These are phyloP conservation scores for Fonsecaea erecta DNA, from an alignment of 2,329 filamentous ascomycete species.

Conservation along the genomic window DNA sequence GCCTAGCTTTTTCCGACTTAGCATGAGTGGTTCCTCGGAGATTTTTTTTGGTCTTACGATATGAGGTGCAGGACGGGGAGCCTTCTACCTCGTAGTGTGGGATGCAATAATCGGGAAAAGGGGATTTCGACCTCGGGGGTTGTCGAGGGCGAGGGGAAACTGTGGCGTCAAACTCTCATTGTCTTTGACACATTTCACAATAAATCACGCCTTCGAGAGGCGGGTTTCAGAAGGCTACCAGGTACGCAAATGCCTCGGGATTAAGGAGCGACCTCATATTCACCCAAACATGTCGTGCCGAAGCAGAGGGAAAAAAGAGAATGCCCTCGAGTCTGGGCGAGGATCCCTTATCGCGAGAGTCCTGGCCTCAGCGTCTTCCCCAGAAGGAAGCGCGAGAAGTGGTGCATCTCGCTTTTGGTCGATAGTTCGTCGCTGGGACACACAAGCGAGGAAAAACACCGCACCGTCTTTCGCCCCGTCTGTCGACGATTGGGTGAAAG, in stretches of 20 bases:
- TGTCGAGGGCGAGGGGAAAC: background rate
- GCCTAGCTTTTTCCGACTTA: background rate
- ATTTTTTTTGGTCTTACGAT: conserved; percentile 9
- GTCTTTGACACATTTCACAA: background rate
- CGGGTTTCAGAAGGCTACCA: background rate
- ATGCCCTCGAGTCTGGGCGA: background rate
- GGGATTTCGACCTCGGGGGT: background rate
- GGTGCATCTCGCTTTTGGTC: conserved; percentile 15
- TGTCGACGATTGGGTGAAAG: background rate
- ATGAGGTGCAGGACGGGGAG: conserved; percentile 4
- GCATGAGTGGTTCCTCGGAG: background rate
- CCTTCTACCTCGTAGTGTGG: too few relatives aligned
- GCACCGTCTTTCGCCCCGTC: background rate
- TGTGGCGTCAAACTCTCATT: background rate
- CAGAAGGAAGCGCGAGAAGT: background rate
- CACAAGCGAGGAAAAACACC: background rate
- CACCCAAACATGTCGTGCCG: background rate
- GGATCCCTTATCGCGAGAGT: background rate
- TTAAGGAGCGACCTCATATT: background rate
- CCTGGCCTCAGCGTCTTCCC: background rate
- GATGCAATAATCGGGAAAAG: background rate
- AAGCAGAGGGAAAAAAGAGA: background rate
- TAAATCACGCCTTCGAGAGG: background rate
- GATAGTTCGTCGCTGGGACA: conserved; percentile 7
- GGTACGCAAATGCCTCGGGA: background rate